phyloP scores from a whole-genome alignment of 139 green algal species.

The Chlorella sorokiniana region DNA sequence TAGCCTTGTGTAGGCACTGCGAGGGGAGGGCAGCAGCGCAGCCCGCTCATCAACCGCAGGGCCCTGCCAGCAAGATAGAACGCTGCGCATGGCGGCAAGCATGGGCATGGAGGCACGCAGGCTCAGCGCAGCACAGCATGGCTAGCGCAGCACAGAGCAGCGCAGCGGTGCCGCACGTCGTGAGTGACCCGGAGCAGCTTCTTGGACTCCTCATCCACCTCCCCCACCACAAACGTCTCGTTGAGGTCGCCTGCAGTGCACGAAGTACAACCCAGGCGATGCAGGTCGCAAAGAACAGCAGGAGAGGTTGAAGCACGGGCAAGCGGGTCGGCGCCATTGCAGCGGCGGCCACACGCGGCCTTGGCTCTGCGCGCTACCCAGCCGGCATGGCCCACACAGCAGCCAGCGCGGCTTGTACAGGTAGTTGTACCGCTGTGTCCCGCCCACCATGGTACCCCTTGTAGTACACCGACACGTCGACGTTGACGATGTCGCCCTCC shows the following conservation, averaged over 20 bases:
- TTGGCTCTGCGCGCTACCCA: too few species aligned
- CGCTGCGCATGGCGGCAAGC: not conserved
- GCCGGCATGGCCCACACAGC: too few species aligned
- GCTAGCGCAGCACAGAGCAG: not conserved
- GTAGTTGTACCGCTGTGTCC: too few species aligned
- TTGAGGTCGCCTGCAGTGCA: conserved; percentile 86
- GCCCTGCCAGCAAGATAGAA: not conserved
- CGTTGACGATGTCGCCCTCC: conserved; percentile 97
- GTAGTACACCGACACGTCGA: conserved; percentile 92
- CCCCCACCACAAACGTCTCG: conserved; percentile 90
- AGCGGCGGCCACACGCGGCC: too few species aligned
- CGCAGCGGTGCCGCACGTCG: conserved; percentile 39
- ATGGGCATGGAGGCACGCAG: not conserved
- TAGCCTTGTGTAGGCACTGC: conserved; percentile 84
- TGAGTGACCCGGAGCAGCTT: conserved; percentile 77
- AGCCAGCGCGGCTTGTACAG: too few species aligned
- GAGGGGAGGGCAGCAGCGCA: not conserved
- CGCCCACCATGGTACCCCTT: conserved; percentile 79
- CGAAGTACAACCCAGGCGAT: too few species aligned
- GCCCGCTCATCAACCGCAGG: not conserved
- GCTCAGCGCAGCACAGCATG: not conserved
- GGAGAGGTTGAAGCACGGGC: too few species aligned
- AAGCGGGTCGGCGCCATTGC: too few species aligned
- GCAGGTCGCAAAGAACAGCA: too few species aligned
- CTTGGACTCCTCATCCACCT: conserved; percentile 78